phyloP scores from a whole-genome alignment of 2,329 filamentous ascomycete species.

The Helminthosporium solani region DNA sequence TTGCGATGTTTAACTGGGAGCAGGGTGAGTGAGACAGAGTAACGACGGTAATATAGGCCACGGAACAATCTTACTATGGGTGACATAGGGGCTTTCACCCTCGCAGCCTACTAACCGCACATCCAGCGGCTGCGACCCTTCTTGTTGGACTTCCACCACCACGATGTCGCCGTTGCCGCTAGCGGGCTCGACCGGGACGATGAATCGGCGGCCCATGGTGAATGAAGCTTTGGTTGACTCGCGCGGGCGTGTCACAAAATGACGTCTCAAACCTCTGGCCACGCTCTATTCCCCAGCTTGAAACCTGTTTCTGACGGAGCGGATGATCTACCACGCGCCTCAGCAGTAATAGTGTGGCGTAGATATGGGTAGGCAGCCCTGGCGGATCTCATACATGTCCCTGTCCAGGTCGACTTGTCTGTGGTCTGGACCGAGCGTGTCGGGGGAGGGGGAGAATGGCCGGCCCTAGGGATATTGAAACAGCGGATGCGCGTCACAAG shows the following conservation, averaged over 20 bases:
- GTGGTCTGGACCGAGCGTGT: slow-evolving; percentile 1
- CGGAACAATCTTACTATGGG: slow-evolving; percentile 54
- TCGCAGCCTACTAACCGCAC: slow-evolving; percentile 69
- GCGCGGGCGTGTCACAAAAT: too few species aligned
- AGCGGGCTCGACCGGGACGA: slow-evolving; percentile 62
- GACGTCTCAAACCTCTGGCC: too few species aligned
- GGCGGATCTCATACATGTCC: slow-evolving; percentile 16
- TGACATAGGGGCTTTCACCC: slow-evolving; percentile 60
- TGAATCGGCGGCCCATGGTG: slow-evolving; percentile 28
- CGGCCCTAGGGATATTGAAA: slow-evolving; percentile 4
- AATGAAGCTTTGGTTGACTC: not conserved
- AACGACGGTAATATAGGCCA: slow-evolving; percentile 12
- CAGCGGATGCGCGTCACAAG: slow-evolving; percentile 6
- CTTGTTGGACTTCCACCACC: slow-evolving; percentile 59
- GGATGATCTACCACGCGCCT: slow-evolving; percentile 10
- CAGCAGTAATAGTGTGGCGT: slow-evolving; percentile 14
- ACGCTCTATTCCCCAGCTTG: too few species aligned
- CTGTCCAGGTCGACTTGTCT: slow-evolving; percentile 6
- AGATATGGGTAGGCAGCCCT: slow-evolving; percentile 6
- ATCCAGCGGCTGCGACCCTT: slow-evolving; percentile 59
- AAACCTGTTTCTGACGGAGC: slow-evolving; percentile 13
- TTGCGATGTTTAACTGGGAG: slow-evolving; percentile 35
- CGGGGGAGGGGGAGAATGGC: slow-evolving; percentile 15
- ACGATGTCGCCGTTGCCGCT: slow-evolving; percentile 56
- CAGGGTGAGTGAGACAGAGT: slow-evolving; percentile 25